A percentile compares a stretch with the other conserved stretches of the same genome.
These are phyloP conservation scores for Sphaceloma murrayae DNA, from an alignment of 2,329 filamentous ascomycete genomes.

Conservation along the genomic window DNA sequence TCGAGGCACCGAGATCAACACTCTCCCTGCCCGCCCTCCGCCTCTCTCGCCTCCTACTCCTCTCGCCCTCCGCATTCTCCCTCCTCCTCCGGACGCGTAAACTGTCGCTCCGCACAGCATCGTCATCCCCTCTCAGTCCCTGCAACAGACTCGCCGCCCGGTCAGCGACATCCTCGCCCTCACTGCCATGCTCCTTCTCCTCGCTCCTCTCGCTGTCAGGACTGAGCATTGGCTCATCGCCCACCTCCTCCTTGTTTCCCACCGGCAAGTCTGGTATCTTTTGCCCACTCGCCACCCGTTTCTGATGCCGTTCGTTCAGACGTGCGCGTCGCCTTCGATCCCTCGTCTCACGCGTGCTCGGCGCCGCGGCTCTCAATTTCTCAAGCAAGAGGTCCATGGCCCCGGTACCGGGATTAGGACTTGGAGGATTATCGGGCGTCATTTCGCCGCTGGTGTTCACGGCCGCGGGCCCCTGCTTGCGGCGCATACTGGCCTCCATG, in stretches of 20 bases:
- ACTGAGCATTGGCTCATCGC: constrained; percentile 21
- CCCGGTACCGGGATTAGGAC: constrained; percentile 53
- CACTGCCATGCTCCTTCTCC: constrained; percentile 28
- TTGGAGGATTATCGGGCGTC: constrained; percentile 43
- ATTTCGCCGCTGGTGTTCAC: constrained; percentile 35
- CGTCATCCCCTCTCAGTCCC: constrained; percentile 58
- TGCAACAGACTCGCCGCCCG: constrained; percentile 75
- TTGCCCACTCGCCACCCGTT: constrained; percentile 80
- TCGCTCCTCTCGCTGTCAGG: constrained; percentile 26
- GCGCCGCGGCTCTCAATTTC: constrained; percentile 87
- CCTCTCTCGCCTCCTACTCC: constrained; percentile 56
- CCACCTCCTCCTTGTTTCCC: constrained; percentile 15
- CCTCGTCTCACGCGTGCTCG: constrained; percentile 78
- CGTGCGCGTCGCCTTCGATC: constrained; percentile 79
- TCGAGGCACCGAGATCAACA: constrained; percentile 25
- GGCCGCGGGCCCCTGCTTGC: constrained; percentile 63
- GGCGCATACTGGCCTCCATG: constrained; percentile 86
- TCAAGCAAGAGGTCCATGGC: constrained; percentile 94
- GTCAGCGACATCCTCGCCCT: constrained; percentile 68
- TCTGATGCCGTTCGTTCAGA: constrained; percentile 82
- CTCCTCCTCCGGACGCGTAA: constrained; percentile 52
- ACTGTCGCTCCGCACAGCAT: constrained; percentile 24
- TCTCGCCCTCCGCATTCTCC: constrained; percentile 72
- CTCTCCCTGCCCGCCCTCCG: constrained; percentile 34
- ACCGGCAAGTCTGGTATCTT: constrained; percentile 59